Percentiles rank a stretch among this genome's conserved stretches.
Conservation (phyloP, 306 rosid genomes). For the Pyrus pyrifolia region DNA sequence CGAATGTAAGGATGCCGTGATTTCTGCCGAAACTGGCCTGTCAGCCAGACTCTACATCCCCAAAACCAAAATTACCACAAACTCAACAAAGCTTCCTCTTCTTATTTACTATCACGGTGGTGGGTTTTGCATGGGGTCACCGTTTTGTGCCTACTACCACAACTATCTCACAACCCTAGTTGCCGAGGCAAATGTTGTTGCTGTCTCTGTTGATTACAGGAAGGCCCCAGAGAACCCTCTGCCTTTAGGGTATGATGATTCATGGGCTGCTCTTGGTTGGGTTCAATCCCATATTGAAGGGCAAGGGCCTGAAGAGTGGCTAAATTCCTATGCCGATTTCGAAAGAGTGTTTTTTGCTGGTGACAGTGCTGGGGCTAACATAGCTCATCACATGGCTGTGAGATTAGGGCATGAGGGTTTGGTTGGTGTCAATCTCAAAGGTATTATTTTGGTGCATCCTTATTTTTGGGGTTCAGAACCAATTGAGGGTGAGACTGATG, state of each 20-base stretch:
- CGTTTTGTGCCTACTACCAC: conserved; percentile 48
- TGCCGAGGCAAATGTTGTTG: conserved; percentile 33
- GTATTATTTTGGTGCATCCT: no score
- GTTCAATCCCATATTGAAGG: conserved; percentile 41
- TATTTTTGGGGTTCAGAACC: no score
- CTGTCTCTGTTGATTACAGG: conserved; percentile 60
- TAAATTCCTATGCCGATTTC: no score
- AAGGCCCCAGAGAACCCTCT: no score
- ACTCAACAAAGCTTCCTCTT: conserved; percentile 50
- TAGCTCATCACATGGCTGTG: no score
- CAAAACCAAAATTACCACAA: not conserved
- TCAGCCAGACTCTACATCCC: conserved; percentile 57
- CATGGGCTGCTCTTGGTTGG: conserved; percentile 58
- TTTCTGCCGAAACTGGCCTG: conserved; percentile 41
- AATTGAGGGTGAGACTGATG: no score
- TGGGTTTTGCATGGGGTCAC: conserved; percentile 51
- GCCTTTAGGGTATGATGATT: conserved; percentile 48
- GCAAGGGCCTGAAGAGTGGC: conserved; percentile 42
- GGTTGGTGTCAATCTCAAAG: no score
- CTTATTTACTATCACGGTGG: conserved; percentile 69
- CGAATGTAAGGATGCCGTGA: conserved; percentile 51
- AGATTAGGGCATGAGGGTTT: no score
- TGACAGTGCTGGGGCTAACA: no score
- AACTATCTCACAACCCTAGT: conserved; percentile 27
- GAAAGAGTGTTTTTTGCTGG: no score